Evolutionary conservation across 1,284 basidiomycete genomes (phyloP), one percentile per base, ranked within the genome.

Genomic region (Cutaneotrichosporon cutaneum): DNA sequence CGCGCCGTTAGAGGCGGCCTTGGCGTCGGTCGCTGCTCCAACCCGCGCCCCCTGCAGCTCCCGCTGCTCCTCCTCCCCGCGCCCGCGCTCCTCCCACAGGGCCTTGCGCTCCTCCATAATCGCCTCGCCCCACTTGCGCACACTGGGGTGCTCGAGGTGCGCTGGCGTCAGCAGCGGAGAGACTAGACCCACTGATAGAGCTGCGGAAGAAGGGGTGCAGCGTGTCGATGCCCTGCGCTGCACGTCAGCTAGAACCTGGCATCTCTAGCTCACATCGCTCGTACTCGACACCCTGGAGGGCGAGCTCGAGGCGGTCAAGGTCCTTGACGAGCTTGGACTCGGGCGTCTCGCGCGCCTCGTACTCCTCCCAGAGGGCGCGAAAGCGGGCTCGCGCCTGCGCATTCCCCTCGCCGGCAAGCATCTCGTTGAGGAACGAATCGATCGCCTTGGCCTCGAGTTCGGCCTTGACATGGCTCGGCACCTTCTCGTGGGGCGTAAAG

Each of bases 311-410:
- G 13, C 92, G 84, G 76, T 99, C 95, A 13, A 98, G 83, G 76
- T 99, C 89, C 73, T 99, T 98, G 62, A 98, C 94, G 68, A 97
- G 90, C 67, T 84, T 87, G 0, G 93, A 90, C 79, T 98, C 95
- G 11, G 86, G 80, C 0, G 90, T 90, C 70, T 85, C 72, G 4
- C 90, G 85, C 47, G 86, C 87, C 81, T 99, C 95, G 73, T 98
- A 98, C 81, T 99, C 95, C 86, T 88, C 81, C 90, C 91, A 98
- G 0, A 98, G 80, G 0, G 85, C 81, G 66, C 87, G 82, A 61
- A 99, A 92, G 26, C 87, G 83, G 64, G 88, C 83, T 0, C 90
- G 89, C 0, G 90, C 90, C 13, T 90, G 86, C 59, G 83, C 63
- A 64, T 77, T 78, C 0, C 74, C 70, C 24, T 73, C 88, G 10